Base-by-base conservation (phyloP, 2,329 filamentous ascomycete species). In the Ophiostoma sp. region DNA sequence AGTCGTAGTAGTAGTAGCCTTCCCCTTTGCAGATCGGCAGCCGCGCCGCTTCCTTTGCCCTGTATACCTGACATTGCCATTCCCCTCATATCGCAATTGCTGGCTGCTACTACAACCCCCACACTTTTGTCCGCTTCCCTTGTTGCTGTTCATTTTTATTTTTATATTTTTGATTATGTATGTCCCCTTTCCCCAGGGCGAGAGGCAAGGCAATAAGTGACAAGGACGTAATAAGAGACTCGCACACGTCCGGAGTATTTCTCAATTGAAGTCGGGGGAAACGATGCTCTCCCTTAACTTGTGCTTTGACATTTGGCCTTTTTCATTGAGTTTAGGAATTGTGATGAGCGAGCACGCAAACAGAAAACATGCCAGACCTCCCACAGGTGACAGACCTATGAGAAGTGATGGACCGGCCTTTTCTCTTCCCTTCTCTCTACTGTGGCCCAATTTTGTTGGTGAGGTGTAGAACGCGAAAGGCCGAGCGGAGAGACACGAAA, bases 21-120 rank as follows among this genome's bases (percentile, higher is more conserved):
- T 69, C 63, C 22, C 42, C 31, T 64, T 57, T 57, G 25, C 48
- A 72, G 61, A 72, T 72, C 70, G 59, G 22, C 70, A 72, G 59
- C 48, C 70, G 70, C 36, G 57, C 70, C 31, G 59, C 19, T 57
- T 59, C 42, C 31, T 48, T 64, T 15, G 63, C 57, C 70, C 31
- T 63, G 57, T 45, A 48, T 15, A 8, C 39, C 39, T 9, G 7
- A 5, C 31, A 6, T 15, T 48, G 17, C 15, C 12, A 15, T 52
- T 36, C 28, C 45, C 48, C 45, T 45, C 36, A 28, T 45, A 28
- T 17, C 59, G n/a, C n/a, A 42, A 1, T 12, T 12, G 3, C 39
- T 42, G 39, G 39, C 42, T 48, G 42, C 15, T 48, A 48, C 42
- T 45, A 63, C 59, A 66, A 72, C 59, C 59, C 70, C 70, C 70